These are phyloP conservation scores for Fraxinus ornus DNA, from an alignment of 305 asterid genomes.

Conservation along the genomic window DNA sequence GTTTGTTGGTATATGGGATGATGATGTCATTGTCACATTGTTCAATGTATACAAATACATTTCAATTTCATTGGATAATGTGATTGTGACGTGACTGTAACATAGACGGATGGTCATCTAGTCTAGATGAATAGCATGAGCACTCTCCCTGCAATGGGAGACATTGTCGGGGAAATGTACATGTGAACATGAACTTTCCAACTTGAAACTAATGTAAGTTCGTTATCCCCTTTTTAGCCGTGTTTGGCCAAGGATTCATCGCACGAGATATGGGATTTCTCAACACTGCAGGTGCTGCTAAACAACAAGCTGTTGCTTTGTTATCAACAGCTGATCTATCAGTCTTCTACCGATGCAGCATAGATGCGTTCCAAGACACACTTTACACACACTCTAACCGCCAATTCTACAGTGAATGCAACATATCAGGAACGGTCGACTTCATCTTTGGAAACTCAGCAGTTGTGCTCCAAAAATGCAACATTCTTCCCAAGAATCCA, in stretches of 20 bases:
- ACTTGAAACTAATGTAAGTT: not conserved
- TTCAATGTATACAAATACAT: not conserved
- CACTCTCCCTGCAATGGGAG: not conserved
- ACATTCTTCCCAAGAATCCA: constrained; percentile 26
- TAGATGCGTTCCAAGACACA: constrained; percentile 36
- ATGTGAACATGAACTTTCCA: not conserved
- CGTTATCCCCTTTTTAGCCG: constrained; percentile 7
- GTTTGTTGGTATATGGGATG: not conserved
- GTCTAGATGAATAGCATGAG: not conserved
- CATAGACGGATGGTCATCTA: not conserved
- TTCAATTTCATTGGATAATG: not conserved
- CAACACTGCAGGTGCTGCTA: constrained; percentile 31
- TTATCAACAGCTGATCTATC: constrained; percentile 28
- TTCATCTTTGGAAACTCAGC: constrained; percentile 37
- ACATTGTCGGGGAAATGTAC: not conserved
- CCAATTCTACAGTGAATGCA: constrained; percentile 34
- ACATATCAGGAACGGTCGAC: constrained; percentile 34
- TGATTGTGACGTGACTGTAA: not conserved
- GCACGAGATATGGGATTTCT: constrained; percentile 33
- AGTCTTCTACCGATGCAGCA: constrained; percentile 30
- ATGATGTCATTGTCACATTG: not conserved
- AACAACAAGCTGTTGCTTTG: constrained; percentile 34
- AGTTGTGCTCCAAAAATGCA: constrained; percentile 33
- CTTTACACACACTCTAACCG: constrained; percentile 24
- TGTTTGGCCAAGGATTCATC: constrained; percentile 36